Evolutionary conservation across 2,329 filamentous ascomycete genomes (phyloP), one percentile per base, ranked within the genome.

Genomic region (Phaeomoniella chlamydospora): DNA sequence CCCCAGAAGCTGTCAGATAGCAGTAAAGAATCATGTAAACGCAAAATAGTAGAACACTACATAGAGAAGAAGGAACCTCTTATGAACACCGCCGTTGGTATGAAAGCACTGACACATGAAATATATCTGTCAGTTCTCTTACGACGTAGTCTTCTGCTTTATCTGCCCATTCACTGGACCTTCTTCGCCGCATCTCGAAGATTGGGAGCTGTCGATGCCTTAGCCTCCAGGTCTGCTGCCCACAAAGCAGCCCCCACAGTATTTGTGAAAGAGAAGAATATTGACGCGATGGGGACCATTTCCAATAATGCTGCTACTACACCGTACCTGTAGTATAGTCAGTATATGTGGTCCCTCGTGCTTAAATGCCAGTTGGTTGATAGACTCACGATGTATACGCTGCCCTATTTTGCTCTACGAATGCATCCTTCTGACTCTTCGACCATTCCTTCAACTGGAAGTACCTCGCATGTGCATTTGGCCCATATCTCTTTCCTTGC

Each of bases 201-300:
- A 5, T 39, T 42, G 17, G 53, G 44, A 18, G 52, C 46, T 16
- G 51, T 55, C 2, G 39, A 45, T 22, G 45, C 44, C 43, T 41
- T 37, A 38, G 56, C 60, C 55, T 92, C 85, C 39, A 92, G 72
- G 55, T 92, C 86, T 13, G 84, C 82, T 29, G 88, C 87, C 86
- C 86, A 94, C n/a, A 96, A 62, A 5, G 88, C 88, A 37, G 87
- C 88, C 5, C 86, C 88, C 39, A 93, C 85, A 2, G 83, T 80
- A 55, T 94, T 94, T 12, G 86, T 94, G 55, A 92, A 94, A 1
- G 80, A 71, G 51, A 94, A 93, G 41, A 88, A 68, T 36, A 94
- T 80, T 4, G 82, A 87, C 4, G 70, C 74, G 41, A 94, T 62
- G 0, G 88, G 88, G 2, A 94, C 61, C 65, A 94, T 79, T 54